phyloP scores from a whole-genome alignment of 2,329 filamentous ascomycete genomes.

The Venturia effusa region DNA sequence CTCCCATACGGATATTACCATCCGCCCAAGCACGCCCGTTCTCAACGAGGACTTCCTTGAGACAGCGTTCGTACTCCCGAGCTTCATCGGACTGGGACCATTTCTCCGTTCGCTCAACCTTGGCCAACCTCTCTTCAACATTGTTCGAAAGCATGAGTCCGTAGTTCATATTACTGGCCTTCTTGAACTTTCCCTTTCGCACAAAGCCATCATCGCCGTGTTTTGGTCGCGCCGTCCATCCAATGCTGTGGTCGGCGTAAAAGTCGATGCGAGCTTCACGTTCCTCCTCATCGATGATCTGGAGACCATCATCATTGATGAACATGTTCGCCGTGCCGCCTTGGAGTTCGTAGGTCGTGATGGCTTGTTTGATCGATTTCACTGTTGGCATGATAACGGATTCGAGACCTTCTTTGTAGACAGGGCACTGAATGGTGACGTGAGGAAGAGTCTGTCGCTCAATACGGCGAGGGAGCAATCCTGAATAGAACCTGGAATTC shows the following conservation, averaged over 20 bases:
- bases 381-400: conserved; percentile 63
- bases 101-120: conserved; percentile 25
- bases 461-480: conserved; percentile 53
- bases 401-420: conserved; percentile 32
- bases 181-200: conserved; percentile 57
- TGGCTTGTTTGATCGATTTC: conserved; percentile 60
- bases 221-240: conserved; percentile 39
- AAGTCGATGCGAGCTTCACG: conserved; percentile 34
- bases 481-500: conserved; percentile 78
- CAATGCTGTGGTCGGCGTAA: conserved; percentile 40
- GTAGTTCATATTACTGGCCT: conserved; percentile 60
- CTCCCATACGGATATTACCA: conserved; percentile 50
- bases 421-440: conserved; percentile 42
- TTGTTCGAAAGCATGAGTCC: conserved; percentile 50
- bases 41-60: conserved; percentile 42
- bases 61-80: conserved; percentile 38
- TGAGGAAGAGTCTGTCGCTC: conserved; percentile 39
- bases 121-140: no score
- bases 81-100: conserved; percentile 27
- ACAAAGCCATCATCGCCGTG: conserved; percentile 44
- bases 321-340: conserved; percentile 63
- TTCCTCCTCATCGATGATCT: conserved; percentile 46
- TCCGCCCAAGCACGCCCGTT: conserved; percentile 46
- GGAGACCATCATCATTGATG: conserved; percentile 64
- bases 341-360: conserved; percentile 40